Conservation (phyloP, 805 yeast species). For the Teunomyces tritomae region DNA sequence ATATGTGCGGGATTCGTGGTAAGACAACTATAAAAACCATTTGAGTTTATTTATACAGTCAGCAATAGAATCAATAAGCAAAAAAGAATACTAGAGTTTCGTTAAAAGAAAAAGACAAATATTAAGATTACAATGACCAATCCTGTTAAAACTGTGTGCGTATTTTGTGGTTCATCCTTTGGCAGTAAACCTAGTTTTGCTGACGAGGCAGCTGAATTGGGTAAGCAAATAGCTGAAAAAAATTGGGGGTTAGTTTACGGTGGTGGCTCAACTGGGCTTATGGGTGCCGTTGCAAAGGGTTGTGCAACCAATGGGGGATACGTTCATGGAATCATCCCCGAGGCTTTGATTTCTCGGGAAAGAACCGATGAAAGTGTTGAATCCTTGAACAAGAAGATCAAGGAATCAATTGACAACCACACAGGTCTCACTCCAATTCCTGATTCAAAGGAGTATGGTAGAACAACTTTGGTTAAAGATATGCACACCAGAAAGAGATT, state of each 20-base stretch:
- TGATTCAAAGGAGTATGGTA: conserved; percentile 60
- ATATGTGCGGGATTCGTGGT: background rate
- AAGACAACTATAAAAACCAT: background rate
- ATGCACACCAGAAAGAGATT: conserved; percentile 87
- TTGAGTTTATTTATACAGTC: background rate
- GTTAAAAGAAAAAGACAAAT: background rate
- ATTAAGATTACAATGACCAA: conserved; percentile 18
- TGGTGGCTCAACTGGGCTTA: conserved; percentile 83
- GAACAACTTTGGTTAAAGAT: conserved; percentile 76
- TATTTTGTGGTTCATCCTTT: conserved; percentile 81
- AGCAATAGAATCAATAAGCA: background rate
- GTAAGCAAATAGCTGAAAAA: conserved; percentile 52
- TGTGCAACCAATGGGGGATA: conserved; percentile 57
- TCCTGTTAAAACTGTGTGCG: conserved; percentile 58
- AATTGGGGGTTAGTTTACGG: conserved; percentile 83
- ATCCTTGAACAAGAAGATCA: conserved; percentile 45
- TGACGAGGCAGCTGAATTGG: conserved; percentile 57
- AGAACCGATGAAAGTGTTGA: conserved; percentile 30
- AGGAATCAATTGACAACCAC: conserved; percentile 57
- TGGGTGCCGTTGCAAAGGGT: conserved; percentile 73
- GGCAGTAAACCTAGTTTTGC: conserved; percentile 56
- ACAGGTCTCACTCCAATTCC: conserved; percentile 66
- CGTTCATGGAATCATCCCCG: conserved; percentile 87
- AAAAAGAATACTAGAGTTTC: background rate
- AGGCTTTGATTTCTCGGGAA: conserved; percentile 73